Evolutionary conservation across 345 rosid genomes (phyloP).

Genomic region (Barbarea vulgaris): DNA sequence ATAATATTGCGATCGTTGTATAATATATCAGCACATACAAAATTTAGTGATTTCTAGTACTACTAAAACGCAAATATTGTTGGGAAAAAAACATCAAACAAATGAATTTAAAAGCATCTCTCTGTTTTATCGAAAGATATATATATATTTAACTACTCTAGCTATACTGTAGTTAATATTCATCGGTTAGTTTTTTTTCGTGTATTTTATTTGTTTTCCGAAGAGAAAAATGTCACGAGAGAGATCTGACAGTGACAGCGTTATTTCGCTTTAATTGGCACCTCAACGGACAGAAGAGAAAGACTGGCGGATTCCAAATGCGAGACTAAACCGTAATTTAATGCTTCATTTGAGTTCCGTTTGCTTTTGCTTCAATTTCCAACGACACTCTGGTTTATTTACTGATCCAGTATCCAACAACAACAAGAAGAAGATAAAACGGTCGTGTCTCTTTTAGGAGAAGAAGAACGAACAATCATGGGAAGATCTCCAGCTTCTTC

Average conservation of each 20-base stretch:
- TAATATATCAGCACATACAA: neutral
- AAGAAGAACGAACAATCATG: constrained; percentile 35
- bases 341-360: constrained; percentile 33
- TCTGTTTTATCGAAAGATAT: neutral
- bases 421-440: constrained; percentile 32
- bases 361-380: constrained; percentile 36
- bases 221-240: constrained; percentile 37
- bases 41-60: neutral
- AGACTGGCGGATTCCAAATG: constrained; percentile 48
- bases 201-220: neutral
- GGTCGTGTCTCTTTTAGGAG: constrained; percentile 3
- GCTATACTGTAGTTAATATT: neutral
- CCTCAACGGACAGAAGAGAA: constrained; percentile 43
- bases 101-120: neutral
- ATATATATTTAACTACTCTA: too few relatives aligned
- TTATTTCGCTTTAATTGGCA: constrained; percentile 38
- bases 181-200: neutral
- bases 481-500: constrained; percentile 67
- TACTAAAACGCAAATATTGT: neutral
- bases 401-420: constrained; percentile 26
- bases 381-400: constrained; percentile 19
- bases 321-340: constrained; percentile 26
- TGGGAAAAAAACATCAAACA: neutral
- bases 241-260: constrained; percentile 41
- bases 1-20: neutral